phyloP scores from a whole-genome alignment of 208 protist species.

The Porcisia hertigi region DNA sequence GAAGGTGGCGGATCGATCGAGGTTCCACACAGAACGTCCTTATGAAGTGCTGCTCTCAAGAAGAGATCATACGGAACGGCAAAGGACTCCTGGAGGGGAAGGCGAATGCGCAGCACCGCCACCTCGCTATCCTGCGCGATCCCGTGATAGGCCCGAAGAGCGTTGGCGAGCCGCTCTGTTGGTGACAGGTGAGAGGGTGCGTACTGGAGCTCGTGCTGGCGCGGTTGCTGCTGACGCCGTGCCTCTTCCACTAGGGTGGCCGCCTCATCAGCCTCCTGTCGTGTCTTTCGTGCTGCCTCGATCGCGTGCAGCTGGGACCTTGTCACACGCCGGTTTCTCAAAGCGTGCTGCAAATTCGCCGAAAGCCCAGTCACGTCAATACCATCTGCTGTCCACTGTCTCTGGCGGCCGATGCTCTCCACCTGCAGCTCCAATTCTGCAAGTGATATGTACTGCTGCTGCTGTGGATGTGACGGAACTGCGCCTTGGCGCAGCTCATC shows the following conservation, averaged over 20 bases:
- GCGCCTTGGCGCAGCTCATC: background rate
- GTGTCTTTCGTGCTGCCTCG: slow-evolving; percentile 34
- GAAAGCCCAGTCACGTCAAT: slow-evolving; percentile 83
- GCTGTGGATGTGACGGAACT: background rate
- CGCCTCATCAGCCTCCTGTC: slow-evolving; percentile 26
- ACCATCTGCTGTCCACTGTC: slow-evolving; percentile 60
- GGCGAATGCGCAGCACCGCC: slow-evolving; percentile 59
- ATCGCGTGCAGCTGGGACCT: slow-evolving; percentile 60
- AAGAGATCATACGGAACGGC: slow-evolving; percentile 64
- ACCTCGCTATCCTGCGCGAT: slow-evolving; percentile 43
- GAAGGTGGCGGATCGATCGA: slow-evolving; percentile 33
- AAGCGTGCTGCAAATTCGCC: slow-evolving; percentile 57
- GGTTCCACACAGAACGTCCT: slow-evolving; percentile 83
- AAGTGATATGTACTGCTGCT: slow-evolving; percentile 45
- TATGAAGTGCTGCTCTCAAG: slow-evolving; percentile 79
- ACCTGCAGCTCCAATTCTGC: slow-evolving; percentile 74
- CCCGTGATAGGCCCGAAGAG: slow-evolving; percentile 50
- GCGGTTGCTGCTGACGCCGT: slow-evolving; percentile 15
- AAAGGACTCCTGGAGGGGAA: slow-evolving; percentile 60
- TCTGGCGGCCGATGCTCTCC: slow-evolving; percentile 43
- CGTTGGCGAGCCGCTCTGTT: slow-evolving; percentile 41
- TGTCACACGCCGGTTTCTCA: slow-evolving; percentile 68
- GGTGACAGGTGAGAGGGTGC: slow-evolving; percentile 25
- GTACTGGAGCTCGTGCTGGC: slow-evolving; percentile 23
- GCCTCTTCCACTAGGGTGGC: slow-evolving; percentile 14